These are phyloP conservation scores for Candida freyschussii DNA, from an alignment of 1,139 yeast species.

Conservation along the genomic window DNA sequence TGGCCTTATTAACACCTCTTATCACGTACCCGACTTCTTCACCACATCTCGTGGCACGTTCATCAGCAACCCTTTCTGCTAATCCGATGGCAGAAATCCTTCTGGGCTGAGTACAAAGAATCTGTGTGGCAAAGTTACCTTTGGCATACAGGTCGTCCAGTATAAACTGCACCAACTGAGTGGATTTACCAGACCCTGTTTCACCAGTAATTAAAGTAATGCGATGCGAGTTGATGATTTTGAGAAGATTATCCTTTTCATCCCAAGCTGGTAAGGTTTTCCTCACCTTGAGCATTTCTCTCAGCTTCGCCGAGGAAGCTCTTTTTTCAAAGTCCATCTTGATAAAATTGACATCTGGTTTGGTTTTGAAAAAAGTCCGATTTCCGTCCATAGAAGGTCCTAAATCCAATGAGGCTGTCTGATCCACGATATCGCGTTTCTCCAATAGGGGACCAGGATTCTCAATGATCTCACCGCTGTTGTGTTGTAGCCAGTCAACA, in stretches of 20 bases:
- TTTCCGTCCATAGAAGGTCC: conserved; percentile 1
- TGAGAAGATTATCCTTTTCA: conserved; percentile 51
- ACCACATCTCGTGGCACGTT: conserved; percentile 66
- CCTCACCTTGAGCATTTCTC: conserved; percentile 41
- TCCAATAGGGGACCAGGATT: conserved; percentile 69
- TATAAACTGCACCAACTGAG: conserved; percentile 87
- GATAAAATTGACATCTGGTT: conserved; percentile 27
- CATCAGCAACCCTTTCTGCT: conserved; percentile 89
- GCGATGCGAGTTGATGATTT: conserved; percentile 51
- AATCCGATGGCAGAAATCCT: conserved; percentile 93
- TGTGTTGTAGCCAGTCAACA: conserved; percentile 71
- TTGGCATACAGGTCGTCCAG: conserved; percentile 51
- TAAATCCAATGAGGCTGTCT: conserved; percentile 2
- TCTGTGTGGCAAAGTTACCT: conserved; percentile 49
- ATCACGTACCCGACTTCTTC: conserved; percentile 83
- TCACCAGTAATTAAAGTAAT: conserved; percentile 89
- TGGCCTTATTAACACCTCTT: conserved; percentile 79
- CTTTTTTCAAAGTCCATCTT: conserved; percentile 28
- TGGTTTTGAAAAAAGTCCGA: conserved; percentile 18
- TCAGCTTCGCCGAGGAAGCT: conserved; percentile 25
- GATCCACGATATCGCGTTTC: conserved; percentile 8
- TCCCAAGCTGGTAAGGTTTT: conserved; percentile 78
- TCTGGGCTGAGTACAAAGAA: conserved; percentile 91
- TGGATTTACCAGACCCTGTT: conserved; percentile 94
- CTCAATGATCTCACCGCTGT: conserved; percentile 50